Base-by-base conservation (phyloP, 2,329 filamentous ascomycete genomes). In the Fusarium brevicatenulatum region DNA sequence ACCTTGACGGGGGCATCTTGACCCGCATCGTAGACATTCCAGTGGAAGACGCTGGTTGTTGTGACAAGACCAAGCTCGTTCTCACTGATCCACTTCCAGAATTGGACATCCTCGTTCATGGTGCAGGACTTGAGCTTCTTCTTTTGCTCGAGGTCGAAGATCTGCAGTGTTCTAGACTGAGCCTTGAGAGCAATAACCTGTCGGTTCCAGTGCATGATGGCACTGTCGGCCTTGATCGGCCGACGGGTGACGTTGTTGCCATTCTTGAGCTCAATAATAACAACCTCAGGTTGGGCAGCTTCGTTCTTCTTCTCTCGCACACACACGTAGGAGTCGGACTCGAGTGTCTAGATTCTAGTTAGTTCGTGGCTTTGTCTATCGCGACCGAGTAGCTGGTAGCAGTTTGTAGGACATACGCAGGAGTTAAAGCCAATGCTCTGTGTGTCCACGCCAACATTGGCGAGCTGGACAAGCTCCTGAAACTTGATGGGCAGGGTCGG, bases 31-130 rank as follows among this genome's bases (percentile, higher is more conserved):
- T 95, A 95, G 74, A 99, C 94, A 81, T 99, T 94, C 96, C 96
- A 99, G 86, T 99, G 96, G 83, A 95, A 98, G 72, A 99, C 94
- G 44, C 93, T 91, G 72, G 89, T 93, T 67, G 97, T 95, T 73
- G 95, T 98, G 73, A 99, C 93, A 78, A 99, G 87, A 71, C 95
- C 96, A 68, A 99, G 86, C 70, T 92, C 93, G 66, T 89, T 92
- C 78, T 97, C 94, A 84, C 91, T 97, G 84, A 97, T 94, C 96
- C 96, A 99, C 86, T 97, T 97, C 97, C 96, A 99, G 88, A 97
- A 99, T 71, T 96, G 92, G 59, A 99, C 94, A 84, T 99, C 96
- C 83, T 98, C 96, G 79, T 92, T 94, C 93, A 98, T 98, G 60
- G 93, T 94, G 67, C 95, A 92, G 44, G 95, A 97, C 89, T 98